Evolutionary conservation across 2,329 filamentous ascomycete genomes (phyloP).

Genomic region (Hypoxylon sp.): DNA sequence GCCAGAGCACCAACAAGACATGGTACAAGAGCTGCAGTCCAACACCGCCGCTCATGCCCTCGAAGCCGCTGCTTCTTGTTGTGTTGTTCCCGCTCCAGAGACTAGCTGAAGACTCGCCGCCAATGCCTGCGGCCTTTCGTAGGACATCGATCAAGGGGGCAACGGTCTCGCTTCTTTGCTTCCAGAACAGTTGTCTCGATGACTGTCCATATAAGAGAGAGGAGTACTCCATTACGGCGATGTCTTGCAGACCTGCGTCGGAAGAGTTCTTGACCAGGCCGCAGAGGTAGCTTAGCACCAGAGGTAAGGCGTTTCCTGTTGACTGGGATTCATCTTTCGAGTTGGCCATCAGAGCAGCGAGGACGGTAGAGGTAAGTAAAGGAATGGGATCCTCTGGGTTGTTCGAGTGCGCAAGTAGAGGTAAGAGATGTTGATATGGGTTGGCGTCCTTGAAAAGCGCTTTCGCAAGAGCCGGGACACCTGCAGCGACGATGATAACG

Average conservation of each 20-base stretch:
- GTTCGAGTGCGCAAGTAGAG: conserved; percentile 81
- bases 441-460: conserved; percentile 78
- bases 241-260: conserved; percentile 92
- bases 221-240: conserved; percentile 92
- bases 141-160: conserved; percentile 84
- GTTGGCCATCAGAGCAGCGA: conserved; percentile 78
- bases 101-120: conserved; percentile 66
- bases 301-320: conserved; percentile 76
- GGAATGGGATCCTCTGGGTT: conserved; percentile 80
- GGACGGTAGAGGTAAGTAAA: conserved; percentile 85
- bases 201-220: conserved; percentile 78
- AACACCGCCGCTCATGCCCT: conserved; percentile 79
- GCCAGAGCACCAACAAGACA: conserved; percentile 92
- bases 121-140: conserved; percentile 76
- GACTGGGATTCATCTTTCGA: conserved; percentile 69
- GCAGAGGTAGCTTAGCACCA: conserved; percentile 86
- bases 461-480: conserved; percentile 79
- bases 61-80: conserved; percentile 67
- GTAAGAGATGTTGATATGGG: conserved; percentile 84
- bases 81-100: conserved; percentile 66
- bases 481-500: conserved; percentile 46
- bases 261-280: conserved; percentile 78
- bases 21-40: conserved; percentile 94
- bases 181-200: conserved; percentile 87
- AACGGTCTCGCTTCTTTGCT: conserved; percentile 84